Conservation (phyloP, 345 rosid species). For the Eucalyptus pauciflora region DNA sequence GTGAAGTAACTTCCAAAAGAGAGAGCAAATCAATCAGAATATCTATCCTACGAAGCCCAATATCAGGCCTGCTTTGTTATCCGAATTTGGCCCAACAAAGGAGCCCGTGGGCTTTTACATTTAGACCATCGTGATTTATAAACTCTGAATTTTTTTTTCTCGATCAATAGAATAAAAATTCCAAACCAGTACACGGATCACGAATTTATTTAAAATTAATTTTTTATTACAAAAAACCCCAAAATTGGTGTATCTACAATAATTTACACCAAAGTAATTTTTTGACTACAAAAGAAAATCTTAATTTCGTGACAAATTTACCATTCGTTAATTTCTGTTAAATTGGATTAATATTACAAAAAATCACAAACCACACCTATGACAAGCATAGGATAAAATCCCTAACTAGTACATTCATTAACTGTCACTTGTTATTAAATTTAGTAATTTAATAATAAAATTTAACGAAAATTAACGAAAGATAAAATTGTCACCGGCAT, state of each 20-base stretch:
- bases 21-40: not conserved
- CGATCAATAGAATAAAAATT: too few relatives aligned
- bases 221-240: too few relatives aligned
- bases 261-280: too few relatives aligned
- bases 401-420: rapidly evolving
- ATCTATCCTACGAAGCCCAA: not conserved
- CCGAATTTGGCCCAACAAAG: not conserved
- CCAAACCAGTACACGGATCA: rapidly evolving
- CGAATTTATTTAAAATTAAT: too few relatives aligned
- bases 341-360: rapidly evolving
- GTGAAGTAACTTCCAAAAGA: not conserved
- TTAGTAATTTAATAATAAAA: rapidly evolving
- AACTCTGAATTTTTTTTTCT: too few relatives aligned
- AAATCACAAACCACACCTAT: too few relatives aligned
- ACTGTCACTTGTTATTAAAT: rapidly evolving
- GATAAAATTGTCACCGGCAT: rapidly evolving
- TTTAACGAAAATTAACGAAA: too few relatives aligned
- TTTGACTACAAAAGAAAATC: too few relatives aligned
- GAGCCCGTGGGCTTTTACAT: not conserved
- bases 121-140: too few relatives aligned
- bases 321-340: rapidly evolving
- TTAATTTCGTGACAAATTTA: rapidly evolving
- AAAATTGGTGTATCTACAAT: rapidly evolving
- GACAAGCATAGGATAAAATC: rapidly evolving
- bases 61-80: not conserved